Evolutionary conservation across 108 stramenopile genomes (phyloP), one percentile per base, ranked within the genome.

Genomic region (Cyclostephanos invisitatus): DNA sequence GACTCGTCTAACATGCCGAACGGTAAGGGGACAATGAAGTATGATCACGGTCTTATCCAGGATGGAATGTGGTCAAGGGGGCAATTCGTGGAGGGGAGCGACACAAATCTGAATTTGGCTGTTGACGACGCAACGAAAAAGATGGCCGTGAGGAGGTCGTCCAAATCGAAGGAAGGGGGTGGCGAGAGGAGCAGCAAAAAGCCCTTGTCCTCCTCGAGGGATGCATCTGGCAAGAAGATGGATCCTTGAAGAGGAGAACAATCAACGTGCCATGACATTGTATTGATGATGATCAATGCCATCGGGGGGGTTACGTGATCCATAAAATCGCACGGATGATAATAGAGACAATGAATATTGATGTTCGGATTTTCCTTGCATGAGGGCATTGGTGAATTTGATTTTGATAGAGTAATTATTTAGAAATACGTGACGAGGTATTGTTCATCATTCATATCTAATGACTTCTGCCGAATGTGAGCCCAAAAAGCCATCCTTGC

Each of bases 21-120:
- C 66, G 80, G 80, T 18, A 73, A 48, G 57, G 80, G 80, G 15
- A 57, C 68, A 0, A 80, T 80, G 80, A 80, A 74, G 73, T 80
- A 74, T 35, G 80, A 80, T 35, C 80, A 80, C 36, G 73, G 80
- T 25, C 66, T 80, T 29, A 69, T 80, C 27, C 73, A 80, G 56
- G 80, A 80, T 15, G 80, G 80, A n/a, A 27, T 70, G 46, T 80
- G 72, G 80, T 49, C 7, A 7, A 70, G 53, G 27, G 80, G 80
- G 25, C 73, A 80, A 28, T 80, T 74, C 65, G 64, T 80, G 18
- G 72, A 74, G 25, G 80, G 73, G 28, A 64, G 68, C 38, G 80
- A 73, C 64, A 62, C 62, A 48, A 15, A 68, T 44, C 35, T 35
- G 17, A 42, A 42, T 14, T 7, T 15, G 20, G 72, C 48, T 3